phyloP scores from a whole-genome alignment of 495 filamentous ascomycete species.

The Talaromyces ruber region DNA sequence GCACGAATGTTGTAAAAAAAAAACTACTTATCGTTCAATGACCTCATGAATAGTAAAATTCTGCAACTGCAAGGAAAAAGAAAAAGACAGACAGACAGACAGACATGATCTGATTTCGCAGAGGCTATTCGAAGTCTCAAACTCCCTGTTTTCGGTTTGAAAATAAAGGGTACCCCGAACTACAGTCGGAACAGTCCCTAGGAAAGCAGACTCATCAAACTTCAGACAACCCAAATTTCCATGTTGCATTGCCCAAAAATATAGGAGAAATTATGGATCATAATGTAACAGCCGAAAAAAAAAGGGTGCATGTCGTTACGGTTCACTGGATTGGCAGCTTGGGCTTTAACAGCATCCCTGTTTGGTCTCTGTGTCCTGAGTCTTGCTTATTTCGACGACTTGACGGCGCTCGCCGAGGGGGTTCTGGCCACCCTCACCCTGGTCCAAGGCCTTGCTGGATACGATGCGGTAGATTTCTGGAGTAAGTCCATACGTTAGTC shows the following conservation, averaged over 20 bases:
- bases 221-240: background rate
- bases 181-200: background rate
- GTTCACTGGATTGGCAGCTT: background rate
- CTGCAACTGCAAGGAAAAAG: too few species aligned
- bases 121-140: background rate
- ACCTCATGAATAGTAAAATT: background rate
- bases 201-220: background rate
- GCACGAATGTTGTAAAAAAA: background rate
- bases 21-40: background rate
- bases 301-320: background rate
- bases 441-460: slow-evolving; percentile 91
- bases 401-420: slow-evolving; percentile 66
- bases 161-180: background rate
- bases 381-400: slow-evolving; percentile 70
- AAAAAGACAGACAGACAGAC: too few species aligned
- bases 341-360: slow-evolving; percentile 80
- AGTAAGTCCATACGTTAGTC: background rate
- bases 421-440: slow-evolving; percentile 65
- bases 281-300: background rate
- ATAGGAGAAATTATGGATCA: background rate
- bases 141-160: background rate
- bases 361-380: slow-evolving; percentile 67
- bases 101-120: background rate
- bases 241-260: background rate
- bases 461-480: slow-evolving; percentile 99